Evolutionary conservation across 805 yeast genomes (phyloP), one percentile per base, ranked within the genome.

Genomic region (Cyberlindnera mississippiensis): DNA sequence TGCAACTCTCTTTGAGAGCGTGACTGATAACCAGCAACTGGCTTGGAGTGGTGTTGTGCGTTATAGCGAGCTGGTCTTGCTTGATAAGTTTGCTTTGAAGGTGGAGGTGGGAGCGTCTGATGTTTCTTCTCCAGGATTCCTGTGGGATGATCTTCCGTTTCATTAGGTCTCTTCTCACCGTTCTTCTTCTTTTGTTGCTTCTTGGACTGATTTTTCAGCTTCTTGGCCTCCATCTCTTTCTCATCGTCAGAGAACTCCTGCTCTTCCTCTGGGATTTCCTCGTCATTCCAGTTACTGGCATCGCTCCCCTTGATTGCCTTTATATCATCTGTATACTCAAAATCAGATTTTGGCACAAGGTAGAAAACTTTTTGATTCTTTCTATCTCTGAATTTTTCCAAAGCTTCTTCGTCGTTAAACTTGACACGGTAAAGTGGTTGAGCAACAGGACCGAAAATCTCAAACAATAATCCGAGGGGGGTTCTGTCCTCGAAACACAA

Each of bases 221-320:
- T 76, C 57, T 84, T 90, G 34, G 76, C 76, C 28, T 76, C 82
- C 52, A 79, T 75, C 60, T 93, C 98, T 46, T 76, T 77, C 58
- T 91, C 98, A 62, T 93, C 98, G 60, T 93, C 98, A 2, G 96
- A 86, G 52, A 82, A 91, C 59, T 91, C 98, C 60, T 87, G 95
- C 60, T 93, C 98, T 24, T 85, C 95, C 52, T 81, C 89, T 0
- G 96, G 88, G 24, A 91, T 64, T 56, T 93, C 99, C 64, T 93
- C 98, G 61, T 93, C 99, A 59, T 87, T 84, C 61, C 87, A 82
- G 54, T 93, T 93, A 56, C 95, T 85, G 0, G 99, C 99, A 66
- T 93, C 99, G 2, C 89, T 82, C 18, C 98, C 99, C 55, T 83
- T 90, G 15, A 80, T 44, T 17, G 72, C 66, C 52, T 79, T 85